Conservation (phyloP, 495 filamentous ascomycete genomes). For the Penicillium mononematosum region DNA sequence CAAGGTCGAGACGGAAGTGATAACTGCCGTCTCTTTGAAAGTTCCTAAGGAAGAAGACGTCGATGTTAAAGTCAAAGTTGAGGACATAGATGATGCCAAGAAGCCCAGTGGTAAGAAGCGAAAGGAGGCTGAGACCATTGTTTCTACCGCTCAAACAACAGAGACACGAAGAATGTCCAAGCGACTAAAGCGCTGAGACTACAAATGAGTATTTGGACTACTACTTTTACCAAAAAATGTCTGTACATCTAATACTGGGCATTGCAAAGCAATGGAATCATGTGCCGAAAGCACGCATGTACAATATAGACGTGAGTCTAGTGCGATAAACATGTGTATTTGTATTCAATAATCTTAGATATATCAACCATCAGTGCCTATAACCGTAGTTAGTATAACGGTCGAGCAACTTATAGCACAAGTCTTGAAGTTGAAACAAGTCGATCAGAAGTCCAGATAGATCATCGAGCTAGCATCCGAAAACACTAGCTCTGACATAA, state of each 20-base stretch:
- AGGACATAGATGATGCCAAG: constrained; percentile 19
- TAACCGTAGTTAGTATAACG: constrained; percentile 27
- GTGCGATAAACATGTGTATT: neutral
- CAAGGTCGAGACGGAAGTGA: constrained; percentile 31
- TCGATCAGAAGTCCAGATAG: constrained; percentile 61
- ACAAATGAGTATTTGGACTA: neutral
- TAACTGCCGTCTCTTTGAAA: constrained; percentile 30
- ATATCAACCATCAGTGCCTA: constrained; percentile 1
- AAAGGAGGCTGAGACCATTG: constrained; percentile 19
- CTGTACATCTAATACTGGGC: neutral
- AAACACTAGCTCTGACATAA: constrained; percentile 55
- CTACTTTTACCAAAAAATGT: neutral
- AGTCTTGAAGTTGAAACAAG: constrained; percentile 12
- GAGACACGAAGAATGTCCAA: constrained; percentile 42
- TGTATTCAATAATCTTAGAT: neutral
- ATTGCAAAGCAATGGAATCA: neutral
- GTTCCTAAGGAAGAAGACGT: constrained; percentile 25
- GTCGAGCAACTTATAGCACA: constrained; percentile 15
- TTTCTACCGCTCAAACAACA: constrained; percentile 32
- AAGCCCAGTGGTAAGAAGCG: constrained; percentile 19
- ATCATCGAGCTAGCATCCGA: constrained; percentile 53
- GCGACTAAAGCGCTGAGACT: constrained; percentile 26
- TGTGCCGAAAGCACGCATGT: neutral
- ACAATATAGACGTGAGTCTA: neutral
- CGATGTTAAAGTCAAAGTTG: constrained; percentile 27